These are phyloP conservation scores for Euphorbia lathyris DNA, from an alignment of 345 rosid genomes.

Conservation along the genomic window DNA sequence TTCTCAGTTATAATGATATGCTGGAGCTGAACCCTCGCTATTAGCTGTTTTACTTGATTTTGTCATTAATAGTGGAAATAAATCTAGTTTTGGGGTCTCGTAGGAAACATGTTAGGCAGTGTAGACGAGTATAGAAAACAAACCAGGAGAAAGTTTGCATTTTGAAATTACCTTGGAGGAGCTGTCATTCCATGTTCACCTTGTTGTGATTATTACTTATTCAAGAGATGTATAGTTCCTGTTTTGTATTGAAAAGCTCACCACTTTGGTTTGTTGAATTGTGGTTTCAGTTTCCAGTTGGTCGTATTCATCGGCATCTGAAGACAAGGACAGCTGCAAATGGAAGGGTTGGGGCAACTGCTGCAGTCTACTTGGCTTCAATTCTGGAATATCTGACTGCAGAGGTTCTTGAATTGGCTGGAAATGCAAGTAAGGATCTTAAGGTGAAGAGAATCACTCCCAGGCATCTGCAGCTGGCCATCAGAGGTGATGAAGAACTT, in stretches of 20 bases:
- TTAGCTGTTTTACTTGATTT: neutral
- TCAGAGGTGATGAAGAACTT: conserved; percentile 59
- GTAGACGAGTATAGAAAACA: neutral
- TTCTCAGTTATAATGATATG: neutral
- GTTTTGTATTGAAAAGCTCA: neutral
- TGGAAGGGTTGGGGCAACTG: conserved; percentile 36
- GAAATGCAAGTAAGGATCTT: conserved; percentile 36
- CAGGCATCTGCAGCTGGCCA: conserved; percentile 61
- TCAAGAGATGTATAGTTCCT: neutral
- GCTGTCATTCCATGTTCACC: neutral
- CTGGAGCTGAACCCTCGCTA: neutral
- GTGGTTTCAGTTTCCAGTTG: conserved; percentile 28
- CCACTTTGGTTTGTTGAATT: neutral
- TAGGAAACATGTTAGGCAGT: neutral
- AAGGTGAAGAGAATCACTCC: conserved; percentile 42
- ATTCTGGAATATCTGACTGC: conserved; percentile 35
- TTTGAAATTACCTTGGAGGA: neutral
- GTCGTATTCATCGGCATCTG: conserved; percentile 34
- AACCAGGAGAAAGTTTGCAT: neutral
- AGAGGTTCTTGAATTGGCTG: conserved; percentile 36
- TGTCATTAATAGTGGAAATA: neutral
- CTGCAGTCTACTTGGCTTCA: conserved; percentile 35
- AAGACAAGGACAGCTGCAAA: conserved; percentile 26
- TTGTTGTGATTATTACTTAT: neutral
- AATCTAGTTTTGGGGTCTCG: neutral